phyloP scores from a whole-genome alignment of 2,329 filamentous ascomycete species.

The Alternaria atra region DNA sequence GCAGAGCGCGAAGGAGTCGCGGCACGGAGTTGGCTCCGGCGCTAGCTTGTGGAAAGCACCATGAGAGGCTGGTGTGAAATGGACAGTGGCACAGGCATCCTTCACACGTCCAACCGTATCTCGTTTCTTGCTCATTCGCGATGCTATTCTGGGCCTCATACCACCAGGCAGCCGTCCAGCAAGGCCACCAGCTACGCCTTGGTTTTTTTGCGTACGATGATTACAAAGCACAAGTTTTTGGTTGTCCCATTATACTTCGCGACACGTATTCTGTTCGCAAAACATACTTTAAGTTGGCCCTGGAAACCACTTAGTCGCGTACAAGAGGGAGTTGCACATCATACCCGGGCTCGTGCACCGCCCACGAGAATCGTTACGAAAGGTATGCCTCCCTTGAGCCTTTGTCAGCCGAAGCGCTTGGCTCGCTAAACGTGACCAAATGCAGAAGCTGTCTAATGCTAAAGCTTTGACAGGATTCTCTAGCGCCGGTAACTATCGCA shows the following conservation, averaged over 20 bases:
- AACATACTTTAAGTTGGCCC: neutral
- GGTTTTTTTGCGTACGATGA: neutral
- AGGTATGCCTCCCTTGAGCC: slow-evolving; percentile 3
- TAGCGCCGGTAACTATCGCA: slow-evolving; percentile 29
- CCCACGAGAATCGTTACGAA: slow-evolving; percentile 3
- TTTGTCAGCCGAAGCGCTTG: slow-evolving; percentile 1
- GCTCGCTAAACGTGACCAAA: slow-evolving; percentile 8
- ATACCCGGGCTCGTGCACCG: slow-evolving; percentile 6
- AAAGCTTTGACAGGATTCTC: slow-evolving; percentile 13
- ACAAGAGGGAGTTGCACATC: neutral
- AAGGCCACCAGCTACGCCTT: neutral
- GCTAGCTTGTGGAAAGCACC: neutral
- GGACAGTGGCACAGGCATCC: slow-evolving; percentile 14
- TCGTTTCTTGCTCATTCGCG: neutral
- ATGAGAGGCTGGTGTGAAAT: slow-evolving; percentile 2
- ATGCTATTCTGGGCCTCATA: slow-evolving; percentile 9
- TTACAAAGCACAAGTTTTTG: neutral
- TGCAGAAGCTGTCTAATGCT: slow-evolving; percentile 22
- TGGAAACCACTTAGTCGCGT: slow-evolving; percentile 5
- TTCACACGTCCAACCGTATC: slow-evolving; percentile 14
- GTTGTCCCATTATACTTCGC: neutral
- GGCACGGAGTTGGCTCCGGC: slow-evolving; percentile 14
- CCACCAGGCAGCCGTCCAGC: neutral
- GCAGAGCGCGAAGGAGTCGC: neutral
- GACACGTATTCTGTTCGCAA: neutral